phyloP scores from a whole-genome alignment of 2,329 filamentous ascomycete genomes.

The Boeremia exigua region DNA sequence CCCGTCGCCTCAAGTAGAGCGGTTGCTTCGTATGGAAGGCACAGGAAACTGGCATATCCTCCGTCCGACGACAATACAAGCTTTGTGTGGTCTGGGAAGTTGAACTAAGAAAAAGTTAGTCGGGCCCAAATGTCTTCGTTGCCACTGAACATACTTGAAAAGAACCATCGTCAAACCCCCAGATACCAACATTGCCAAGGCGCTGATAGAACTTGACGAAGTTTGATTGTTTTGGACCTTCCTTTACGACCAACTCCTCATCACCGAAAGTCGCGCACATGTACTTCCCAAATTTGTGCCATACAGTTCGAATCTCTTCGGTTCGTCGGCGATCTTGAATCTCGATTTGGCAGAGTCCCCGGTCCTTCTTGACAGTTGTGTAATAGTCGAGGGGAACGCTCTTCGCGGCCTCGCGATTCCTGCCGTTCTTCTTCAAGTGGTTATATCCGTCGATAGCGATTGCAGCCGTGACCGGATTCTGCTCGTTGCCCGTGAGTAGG shows the following conservation, averaged over 20 bases:
- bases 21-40: slow-evolving; percentile 74
- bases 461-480: slow-evolving; percentile 70
- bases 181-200: slow-evolving; percentile 80
- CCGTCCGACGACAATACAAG: slow-evolving; percentile 77
- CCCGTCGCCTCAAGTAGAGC: slow-evolving; percentile 68
- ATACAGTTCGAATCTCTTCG: slow-evolving; percentile 64
- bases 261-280: slow-evolving; percentile 59
- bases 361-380: slow-evolving; percentile 68
- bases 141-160: slow-evolving; percentile 65
- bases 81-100: slow-evolving; percentile 89
- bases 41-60: slow-evolving; percentile 79
- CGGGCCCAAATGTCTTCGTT: background rate
- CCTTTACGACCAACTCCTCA: slow-evolving; percentile 55
- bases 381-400: slow-evolving; percentile 69
- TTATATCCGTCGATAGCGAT: slow-evolving; percentile 74
- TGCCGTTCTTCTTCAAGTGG: slow-evolving; percentile 73
- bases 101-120: slow-evolving; percentile 64
- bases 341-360: slow-evolving; percentile 67
- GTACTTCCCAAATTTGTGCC: slow-evolving; percentile 75
- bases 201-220: slow-evolving; percentile 83
- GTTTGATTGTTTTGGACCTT: slow-evolving; percentile 51
- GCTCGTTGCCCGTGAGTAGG: slow-evolving; percentile 55
- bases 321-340: slow-evolving; percentile 65
- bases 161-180: slow-evolving; percentile 81
- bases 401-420: slow-evolving; percentile 55